A percentile compares a stretch with the other conserved stretches of the same genome.
phyloP scores from a whole-genome alignment of 306 rosid genomes.

The Pterocarpus santalinus region DNA sequence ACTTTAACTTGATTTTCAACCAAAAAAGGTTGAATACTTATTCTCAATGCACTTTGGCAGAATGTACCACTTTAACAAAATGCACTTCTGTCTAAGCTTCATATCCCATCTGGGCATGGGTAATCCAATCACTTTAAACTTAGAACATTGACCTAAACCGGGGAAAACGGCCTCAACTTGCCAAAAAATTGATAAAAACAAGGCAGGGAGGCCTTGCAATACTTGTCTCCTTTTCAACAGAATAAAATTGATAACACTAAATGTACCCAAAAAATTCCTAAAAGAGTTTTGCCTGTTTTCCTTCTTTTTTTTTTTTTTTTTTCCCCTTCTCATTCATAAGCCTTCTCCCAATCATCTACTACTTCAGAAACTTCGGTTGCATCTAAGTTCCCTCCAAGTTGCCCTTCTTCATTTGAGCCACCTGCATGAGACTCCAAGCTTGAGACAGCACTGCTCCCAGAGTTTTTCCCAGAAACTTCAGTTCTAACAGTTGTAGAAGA shows the following conservation, averaged over 20 bases:
- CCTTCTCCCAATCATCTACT: slow-evolving; percentile 95
- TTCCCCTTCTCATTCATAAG: slow-evolving; percentile 58
- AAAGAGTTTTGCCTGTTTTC: slow-evolving; percentile 2
- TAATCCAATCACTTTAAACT: slow-evolving; percentile 13
- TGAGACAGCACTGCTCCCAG: slow-evolving; percentile 8
- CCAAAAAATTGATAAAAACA: slow-evolving; percentile 51
- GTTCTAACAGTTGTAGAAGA: slow-evolving; percentile 47
- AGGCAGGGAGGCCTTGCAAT: slow-evolving; percentile 29
- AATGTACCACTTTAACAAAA: background rate
- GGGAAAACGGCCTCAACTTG: slow-evolving; percentile 27
- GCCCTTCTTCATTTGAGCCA: slow-evolving; percentile 41
- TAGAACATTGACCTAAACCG: background rate
- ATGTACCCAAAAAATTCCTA: too few relatives aligned
- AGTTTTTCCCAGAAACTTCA: slow-evolving; percentile 27
- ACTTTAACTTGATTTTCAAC: background rate
- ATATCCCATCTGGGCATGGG: slow-evolving; percentile 23
- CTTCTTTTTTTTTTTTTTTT: background rate
- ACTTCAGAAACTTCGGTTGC: slow-evolving; percentile 68
- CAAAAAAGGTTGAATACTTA: background rate
- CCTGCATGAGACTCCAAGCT: slow-evolving; percentile 49
- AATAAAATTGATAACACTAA: slow-evolving; percentile 6
- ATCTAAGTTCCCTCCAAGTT: slow-evolving; percentile 41
- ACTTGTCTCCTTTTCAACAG: slow-evolving; percentile 28
- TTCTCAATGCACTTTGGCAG: slow-evolving; percentile 8
- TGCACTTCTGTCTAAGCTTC: background rate